phyloP scores from a whole-genome alignment of 208 protist genomes.

The Porcisia deanei region DNA sequence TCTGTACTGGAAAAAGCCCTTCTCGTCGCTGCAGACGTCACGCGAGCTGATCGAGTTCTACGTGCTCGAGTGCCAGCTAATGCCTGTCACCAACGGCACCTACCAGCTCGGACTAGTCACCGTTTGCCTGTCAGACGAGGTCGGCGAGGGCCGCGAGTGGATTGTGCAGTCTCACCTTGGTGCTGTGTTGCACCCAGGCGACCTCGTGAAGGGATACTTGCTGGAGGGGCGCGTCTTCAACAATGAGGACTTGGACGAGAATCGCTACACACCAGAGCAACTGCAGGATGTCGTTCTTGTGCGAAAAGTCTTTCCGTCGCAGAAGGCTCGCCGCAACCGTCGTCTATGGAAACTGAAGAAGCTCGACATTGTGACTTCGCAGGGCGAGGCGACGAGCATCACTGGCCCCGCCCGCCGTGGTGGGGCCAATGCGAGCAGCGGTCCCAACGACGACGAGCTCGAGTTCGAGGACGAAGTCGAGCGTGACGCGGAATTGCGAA shows the following conservation, averaged over 20 bases:
- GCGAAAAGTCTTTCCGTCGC: constrained; percentile 91
- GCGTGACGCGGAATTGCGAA: constrained; percentile 78
- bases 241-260: constrained; percentile 82
- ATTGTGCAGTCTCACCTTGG: constrained; percentile 95
- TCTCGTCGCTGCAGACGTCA: constrained; percentile 80
- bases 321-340: constrained; percentile 64
- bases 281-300: constrained; percentile 94
- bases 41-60: constrained; percentile 94
- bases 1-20: constrained; percentile 96
- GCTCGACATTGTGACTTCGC: constrained; percentile 65
- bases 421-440: constrained; percentile 17
- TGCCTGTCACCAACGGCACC: constrained; percentile 80
- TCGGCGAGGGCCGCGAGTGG: constrained; percentile 94
- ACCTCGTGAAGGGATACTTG: constrained; percentile 95
- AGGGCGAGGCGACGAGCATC: constrained; percentile 45
- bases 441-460: constrained; percentile 45
- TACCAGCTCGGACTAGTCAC: constrained; percentile 94
- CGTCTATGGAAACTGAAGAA: constrained; percentile 85
- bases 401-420: constrained; percentile 18
- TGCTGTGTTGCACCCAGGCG: constrained; percentile 92
- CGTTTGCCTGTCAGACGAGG: constrained; percentile 94
- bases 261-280: constrained; percentile 71
- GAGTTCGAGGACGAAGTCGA: constrained; percentile 92
- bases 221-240: constrained; percentile 92
- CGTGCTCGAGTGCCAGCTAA: constrained; percentile 93